Base-by-base conservation (phyloP, 768 basidiomycete species). In the Boletus rex-veris region DNA sequence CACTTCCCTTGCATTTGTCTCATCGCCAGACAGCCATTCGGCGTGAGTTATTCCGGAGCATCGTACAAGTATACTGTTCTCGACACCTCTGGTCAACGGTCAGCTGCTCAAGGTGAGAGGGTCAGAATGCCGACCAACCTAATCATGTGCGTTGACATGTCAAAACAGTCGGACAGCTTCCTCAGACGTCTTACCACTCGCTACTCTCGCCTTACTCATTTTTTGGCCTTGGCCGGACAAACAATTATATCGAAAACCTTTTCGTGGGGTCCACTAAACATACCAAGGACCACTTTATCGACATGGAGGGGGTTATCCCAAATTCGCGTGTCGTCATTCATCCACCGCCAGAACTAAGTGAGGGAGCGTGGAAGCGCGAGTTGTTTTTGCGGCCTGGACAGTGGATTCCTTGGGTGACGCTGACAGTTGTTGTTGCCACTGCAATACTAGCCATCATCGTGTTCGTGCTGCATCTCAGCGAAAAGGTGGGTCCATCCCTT, bases 161-260 rank as follows among this genome's bases (percentile, higher is more conserved):
- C 33, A 37, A 36, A 28, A 51, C 63, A 92, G 93, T 97, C 50
- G 88, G 86, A 8, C 96, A 99, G 71, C 82, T 98, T 6, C 86
- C 97, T 4, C 93, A 96, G 66, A 91, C 94, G 3, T 83, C 90
- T 0, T 98, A 98, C 70, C 90, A 96, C 50, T 79, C 95, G 14
- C 80, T 98, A 10, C 82, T 87, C 50, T 86, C 92, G 1, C 97
- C 97, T 1, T 98, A 98, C 65, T 83, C 93, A 2, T 97, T 94
- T 79, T 91, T 98, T 65, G 96, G 97, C 1, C 84, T 99, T 8
- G 97, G 96, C 0, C 84, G 97, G 39, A 98, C 95, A 15, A 99
- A 99, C 72, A 99, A 99, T 69, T 99, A 99, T 73, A 94, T 99
- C 64, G 97, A 99, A 78, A 98, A 98, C 69, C 80, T 99, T 3